A percentile compares a stretch with the other conserved stretches of the same genome.
Conservation (phyloP, 306 rosid genomes). For the Castanea sativa region DNA sequence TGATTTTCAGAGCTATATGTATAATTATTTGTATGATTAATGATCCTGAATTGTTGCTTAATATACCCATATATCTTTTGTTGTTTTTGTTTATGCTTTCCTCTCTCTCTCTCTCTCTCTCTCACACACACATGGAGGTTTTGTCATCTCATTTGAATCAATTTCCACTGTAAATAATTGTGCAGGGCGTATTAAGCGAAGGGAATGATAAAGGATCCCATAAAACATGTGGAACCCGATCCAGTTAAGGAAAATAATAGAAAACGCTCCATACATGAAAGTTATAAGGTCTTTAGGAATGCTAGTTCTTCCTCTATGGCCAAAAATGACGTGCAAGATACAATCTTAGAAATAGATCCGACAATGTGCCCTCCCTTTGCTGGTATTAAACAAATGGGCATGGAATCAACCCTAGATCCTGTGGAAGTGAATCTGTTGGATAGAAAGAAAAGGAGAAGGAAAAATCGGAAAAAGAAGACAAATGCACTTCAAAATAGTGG, state of each 20-base stretch:
- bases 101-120: no score
- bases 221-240: slow-evolving; percentile 4
- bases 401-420: slow-evolving; percentile 3
- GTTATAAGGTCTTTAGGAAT: slow-evolving; percentile 5
- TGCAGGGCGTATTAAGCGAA: slow-evolving; percentile 21
- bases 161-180: background rate
- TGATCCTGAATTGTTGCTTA: background rate
- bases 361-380: slow-evolving; percentile 13
- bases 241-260: background rate
- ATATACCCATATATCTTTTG: background rate
- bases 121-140: no score
- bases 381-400: slow-evolving; percentile 15
- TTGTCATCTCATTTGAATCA: slow-evolving; percentile 2
- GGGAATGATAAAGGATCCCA: slow-evolving; percentile 23
- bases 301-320: slow-evolving; percentile 21
- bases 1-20: background rate
- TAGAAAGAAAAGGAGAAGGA: slow-evolving; percentile 20
- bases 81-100: background rate
- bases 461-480: slow-evolving; percentile 24
- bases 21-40: background rate
- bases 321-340: slow-evolving; percentile 24
- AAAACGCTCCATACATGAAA: slow-evolving; percentile 7
- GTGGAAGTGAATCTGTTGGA: slow-evolving; percentile 3
- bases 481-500: slow-evolving; percentile 5
- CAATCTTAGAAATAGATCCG: background rate